Conservation (phyloP, 2,329 filamentous ascomycete genomes). For the Beauveria australis region DNA sequence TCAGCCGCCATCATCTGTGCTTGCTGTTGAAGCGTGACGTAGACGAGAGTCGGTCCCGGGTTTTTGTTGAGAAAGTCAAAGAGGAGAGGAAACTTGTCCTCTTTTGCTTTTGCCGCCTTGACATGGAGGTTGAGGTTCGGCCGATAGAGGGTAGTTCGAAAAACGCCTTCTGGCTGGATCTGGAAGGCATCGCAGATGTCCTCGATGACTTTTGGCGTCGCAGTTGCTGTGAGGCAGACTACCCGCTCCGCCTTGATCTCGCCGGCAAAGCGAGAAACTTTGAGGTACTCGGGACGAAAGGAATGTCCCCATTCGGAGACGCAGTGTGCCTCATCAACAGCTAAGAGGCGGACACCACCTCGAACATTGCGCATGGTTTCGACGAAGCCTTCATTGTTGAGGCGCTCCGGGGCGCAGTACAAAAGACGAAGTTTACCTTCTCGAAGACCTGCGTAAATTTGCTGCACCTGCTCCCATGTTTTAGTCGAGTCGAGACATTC, state of each 20-base stretch:
- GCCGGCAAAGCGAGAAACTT: slow-evolving; percentile 46
- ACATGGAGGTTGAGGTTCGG: slow-evolving; percentile 49
- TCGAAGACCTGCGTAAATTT: slow-evolving; percentile 28
- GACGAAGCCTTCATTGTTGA: slow-evolving; percentile 55
- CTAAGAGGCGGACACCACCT: slow-evolving; percentile 48
- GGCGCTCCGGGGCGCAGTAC: slow-evolving; percentile 50
- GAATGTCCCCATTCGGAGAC: slow-evolving; percentile 46
- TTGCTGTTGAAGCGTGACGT: slow-evolving; percentile 48
- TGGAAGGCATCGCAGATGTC: slow-evolving; percentile 46
- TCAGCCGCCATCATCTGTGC: slow-evolving; percentile 34
- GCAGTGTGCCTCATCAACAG: slow-evolving; percentile 51
- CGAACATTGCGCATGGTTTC: slow-evolving; percentile 44
- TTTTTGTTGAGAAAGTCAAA: slow-evolving; percentile 41
- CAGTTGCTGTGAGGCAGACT: slow-evolving; percentile 52
- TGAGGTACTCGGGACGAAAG: slow-evolving; percentile 43
- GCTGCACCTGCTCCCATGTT: slow-evolving; percentile 35
- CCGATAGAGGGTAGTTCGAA: slow-evolving; percentile 51
- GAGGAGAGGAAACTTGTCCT: slow-evolving; percentile 37
- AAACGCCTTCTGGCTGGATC: slow-evolving; percentile 38
- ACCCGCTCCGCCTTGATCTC: slow-evolving; percentile 51
- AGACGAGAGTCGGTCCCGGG: slow-evolving; percentile 50
- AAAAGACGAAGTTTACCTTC: slow-evolving; percentile 43
- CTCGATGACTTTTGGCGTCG: slow-evolving; percentile 45
- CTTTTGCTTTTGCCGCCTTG: slow-evolving; percentile 30
- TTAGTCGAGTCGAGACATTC: slow-evolving; percentile 50